phyloP scores from a whole-genome alignment of 1,284 basidiomycete genomes.

The Meripilus lineatus region DNA sequence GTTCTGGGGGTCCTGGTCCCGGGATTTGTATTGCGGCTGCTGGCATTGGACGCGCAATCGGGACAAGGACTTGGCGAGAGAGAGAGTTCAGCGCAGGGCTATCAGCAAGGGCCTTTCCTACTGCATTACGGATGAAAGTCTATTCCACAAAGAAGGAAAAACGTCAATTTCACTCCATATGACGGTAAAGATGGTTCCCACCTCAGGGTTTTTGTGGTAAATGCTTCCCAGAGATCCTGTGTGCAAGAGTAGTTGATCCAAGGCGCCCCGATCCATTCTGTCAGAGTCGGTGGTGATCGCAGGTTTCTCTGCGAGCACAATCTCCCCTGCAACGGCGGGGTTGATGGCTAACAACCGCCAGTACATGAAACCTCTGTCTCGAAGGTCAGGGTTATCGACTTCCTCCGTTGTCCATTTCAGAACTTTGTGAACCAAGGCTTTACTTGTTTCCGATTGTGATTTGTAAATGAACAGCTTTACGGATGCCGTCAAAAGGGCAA shows the following conservation, averaged over 20 bases:
- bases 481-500: conserved; percentile 90
- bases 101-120: conserved; percentile 68
- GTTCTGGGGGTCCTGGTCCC: conserved; percentile 67
- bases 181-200: conserved; percentile 30
- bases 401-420: conserved; percentile 98
- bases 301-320: conserved; percentile 94
- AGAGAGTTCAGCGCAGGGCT: conserved; percentile 74
- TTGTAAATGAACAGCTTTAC: conserved; percentile 98
- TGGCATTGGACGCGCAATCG: conserved; percentile 50
- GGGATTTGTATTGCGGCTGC: conserved; percentile 42
- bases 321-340: conserved; percentile 82
- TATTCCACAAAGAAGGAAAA: conserved; percentile 28
- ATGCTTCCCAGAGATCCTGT: conserved; percentile 83
- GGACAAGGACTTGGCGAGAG: conserved; percentile 68
- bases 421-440: conserved; percentile 91
- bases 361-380: conserved; percentile 99
- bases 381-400: conserved; percentile 93
- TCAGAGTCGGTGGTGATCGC: conserved; percentile 98
- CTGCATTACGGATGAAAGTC: conserved; percentile 82
- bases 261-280: conserved; percentile 91
- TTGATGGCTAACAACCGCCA: conserved; percentile 97
- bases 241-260: conserved; percentile 84
- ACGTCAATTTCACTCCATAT: conserved; percentile 1
- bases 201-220: conserved; percentile 88
- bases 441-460: conserved; percentile 76